Evolutionary conservation across 2,329 filamentous ascomycete genomes (phyloP).

Genomic region (Monilinia laxa): DNA sequence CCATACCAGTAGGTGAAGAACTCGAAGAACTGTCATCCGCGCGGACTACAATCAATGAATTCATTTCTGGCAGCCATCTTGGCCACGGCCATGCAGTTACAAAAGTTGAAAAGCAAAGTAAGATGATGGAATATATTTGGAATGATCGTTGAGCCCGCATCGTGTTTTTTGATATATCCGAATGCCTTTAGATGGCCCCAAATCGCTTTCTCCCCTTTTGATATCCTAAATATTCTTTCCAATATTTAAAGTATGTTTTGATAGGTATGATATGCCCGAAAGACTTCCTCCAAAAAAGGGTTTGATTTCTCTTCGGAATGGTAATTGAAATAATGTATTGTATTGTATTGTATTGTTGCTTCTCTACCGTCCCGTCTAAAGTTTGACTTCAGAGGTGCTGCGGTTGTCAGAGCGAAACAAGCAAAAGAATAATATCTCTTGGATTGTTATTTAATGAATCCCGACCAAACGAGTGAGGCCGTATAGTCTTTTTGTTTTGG

Average conservation of each 20-base stretch:
- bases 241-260: not conserved
- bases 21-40: slow-evolving; percentile 40
- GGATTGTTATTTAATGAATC: no score
- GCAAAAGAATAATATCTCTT: slow-evolving; percentile 11
- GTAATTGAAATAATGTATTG: not conserved
- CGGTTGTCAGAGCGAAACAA: slow-evolving; percentile 12
- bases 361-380: slow-evolving; percentile 1
- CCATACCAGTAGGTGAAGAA: slow-evolving; percentile 15
- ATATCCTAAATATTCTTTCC: not conserved
- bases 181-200: slow-evolving; percentile 3
- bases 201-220: slow-evolving; percentile 1
- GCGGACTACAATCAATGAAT: slow-evolving; percentile 52
- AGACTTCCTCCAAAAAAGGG: not conserved
- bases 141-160: slow-evolving; percentile 54
- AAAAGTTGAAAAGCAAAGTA: slow-evolving; percentile 53
- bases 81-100: slow-evolving; percentile 54
- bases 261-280: not conserved
- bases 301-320: no score
- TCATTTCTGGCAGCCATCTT: slow-evolving; percentile 53
- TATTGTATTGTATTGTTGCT: slow-evolving; percentile 3
- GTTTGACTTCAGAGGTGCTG: not conserved
- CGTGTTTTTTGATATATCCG: slow-evolving; percentile 34
- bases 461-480: slow-evolving; percentile 22
- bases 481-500: not conserved
- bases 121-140: slow-evolving; percentile 49